Evolutionary conservation across 1,284 basidiomycete species (phyloP), one percentile per base, ranked within the genome.

Genomic region (Anthracocystis walkeri): DNA sequence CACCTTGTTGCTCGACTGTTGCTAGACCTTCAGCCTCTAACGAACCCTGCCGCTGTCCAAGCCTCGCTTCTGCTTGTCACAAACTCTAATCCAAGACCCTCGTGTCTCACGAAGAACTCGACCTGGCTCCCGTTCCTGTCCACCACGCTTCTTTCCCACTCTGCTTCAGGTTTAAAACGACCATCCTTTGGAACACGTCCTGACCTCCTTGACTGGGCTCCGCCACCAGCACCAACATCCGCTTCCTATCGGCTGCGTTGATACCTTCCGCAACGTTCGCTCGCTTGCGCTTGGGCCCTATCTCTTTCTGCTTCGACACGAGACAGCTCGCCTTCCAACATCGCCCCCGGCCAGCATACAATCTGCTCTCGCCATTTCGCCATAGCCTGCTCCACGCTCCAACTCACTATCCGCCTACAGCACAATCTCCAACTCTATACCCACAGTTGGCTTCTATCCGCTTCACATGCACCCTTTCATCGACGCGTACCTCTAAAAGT

Each of bases 61-160:
- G 56, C 61, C 66, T 69, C 66, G 66, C 66, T 69, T 69, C 61
- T 51, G 66, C 66, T 54, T 18, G n/a, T n/a, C 60, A 48, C 40
- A 51, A 69, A 57, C 60, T 64, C 56, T 63, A 68, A 41, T 67
- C 66, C n/a, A 14, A 52, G 33, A 58, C 60, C 66, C 66, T 64
- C 12, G 35, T 38, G 52, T 57, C 49, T 70, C 67, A 60, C 18
- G 12, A 62, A 54, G 33, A 38, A 38, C 27, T 12, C 46, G 23
- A 48, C 46, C 27, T 27, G 18, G 46, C 53, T 64, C 42, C 56
- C 41, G 14, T 54, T 64, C 49, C 56, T 48, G 14, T 54, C 50
- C 16, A 27, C n/a, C 29, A 35, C 54, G 50, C 41, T 31, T n/a
- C 25, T 42, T 25, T 33, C 38, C 25, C 38, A 50, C 40, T 54